Evolutionary conservation across 2,329 filamentous ascomycete species (phyloP).

Genomic region (Orbilia blumenaviensis): DNA sequence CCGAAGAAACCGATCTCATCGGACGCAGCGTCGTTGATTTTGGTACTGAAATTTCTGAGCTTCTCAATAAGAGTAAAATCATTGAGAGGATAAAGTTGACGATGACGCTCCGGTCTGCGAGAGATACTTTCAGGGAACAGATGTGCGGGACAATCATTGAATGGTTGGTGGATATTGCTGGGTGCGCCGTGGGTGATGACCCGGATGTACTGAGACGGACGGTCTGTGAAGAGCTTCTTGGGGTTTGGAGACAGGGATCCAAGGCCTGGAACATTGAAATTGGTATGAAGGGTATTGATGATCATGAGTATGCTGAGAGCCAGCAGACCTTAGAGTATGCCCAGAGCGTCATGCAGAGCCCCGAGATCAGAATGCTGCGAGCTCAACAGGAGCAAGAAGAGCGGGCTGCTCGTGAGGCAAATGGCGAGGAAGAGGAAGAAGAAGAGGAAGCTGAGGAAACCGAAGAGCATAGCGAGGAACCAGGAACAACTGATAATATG

Average conservation of each 20-base stretch:
- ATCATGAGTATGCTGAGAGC: conserved; percentile 68
- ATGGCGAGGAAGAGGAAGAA: conserved; percentile 53
- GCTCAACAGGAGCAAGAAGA: conserved; percentile 56
- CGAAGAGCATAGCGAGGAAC: conserved; percentile 59
- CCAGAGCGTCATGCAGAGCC: conserved; percentile 58
- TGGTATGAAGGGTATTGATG: conserved; percentile 80
- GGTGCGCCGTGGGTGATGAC: conserved; percentile 84
- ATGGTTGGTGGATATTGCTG: conserved; percentile 92
- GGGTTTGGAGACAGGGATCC: conserved; percentile 86
- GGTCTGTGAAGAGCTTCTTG: conserved; percentile 90
- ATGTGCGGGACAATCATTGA: conserved; percentile 99
- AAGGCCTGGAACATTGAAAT: conserved; percentile 80
- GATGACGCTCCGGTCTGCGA: conserved; percentile 88
- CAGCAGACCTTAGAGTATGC: conserved; percentile 50
- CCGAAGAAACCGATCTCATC: conserved; percentile 87
- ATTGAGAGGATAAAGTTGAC: conserved; percentile 97
- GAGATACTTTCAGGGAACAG: conserved; percentile 95
- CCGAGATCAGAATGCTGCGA: conserved; percentile 60
- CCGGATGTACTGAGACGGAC: conserved; percentile 79
- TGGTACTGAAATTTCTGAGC: conserved; percentile 73
- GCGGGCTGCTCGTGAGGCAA: conserved; percentile 51
- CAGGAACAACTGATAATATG: conserved; percentile 58
- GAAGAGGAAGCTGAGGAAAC: conserved; percentile 58
- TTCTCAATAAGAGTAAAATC: conserved; percentile 81
- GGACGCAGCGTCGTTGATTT: conserved; percentile 87